Base-by-base conservation (phyloP, 2,329 filamentous ascomycete genomes). In the Dothiorella sarmentorum region DNA sequence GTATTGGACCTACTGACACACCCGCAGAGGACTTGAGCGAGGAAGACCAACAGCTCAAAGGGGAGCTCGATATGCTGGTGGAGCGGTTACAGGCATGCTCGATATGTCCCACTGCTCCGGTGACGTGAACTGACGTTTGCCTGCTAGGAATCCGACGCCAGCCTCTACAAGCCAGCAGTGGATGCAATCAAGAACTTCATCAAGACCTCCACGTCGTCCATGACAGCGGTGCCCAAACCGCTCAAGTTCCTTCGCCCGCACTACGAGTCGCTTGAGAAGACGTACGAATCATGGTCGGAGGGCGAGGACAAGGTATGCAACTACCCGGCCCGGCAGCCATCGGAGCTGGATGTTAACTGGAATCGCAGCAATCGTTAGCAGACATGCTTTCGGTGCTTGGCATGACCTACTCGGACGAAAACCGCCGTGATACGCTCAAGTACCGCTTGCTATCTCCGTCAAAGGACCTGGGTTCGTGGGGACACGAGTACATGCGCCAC, bases 121-220 rank as follows among this genome's bases (percentile, higher is more conserved):
- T 20, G 24, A 55, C 51, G 26, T 3, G 17, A 26, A 31, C 37
- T 57, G 38, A 61, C 44, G 27, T 17, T 42, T 45, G 47, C 11
- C 33, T 18, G 24, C 9, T 56, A 56, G 90, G 94, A 97, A 79
- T 82, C 88, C 65, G 89, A 97, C 77, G 82, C 83, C 65, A 86
- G 85, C 60, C 88, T 97, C 66, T 97, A 97, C 80, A 93, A 92
- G 74, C 85, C 92, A 61, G 89, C 94, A 57, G 81, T 99, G 66
- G 92, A 97, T 76, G 89, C 91, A 66, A 97, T 99, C 85, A 97
- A 97, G 81, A 91, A 87, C 69, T 95, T 91, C 72, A 99, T 99
- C 82, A 97, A 97, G 81, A 99, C 94, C 58, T 96, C 94, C 61
- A 99, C 94, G 65, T 97, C 92, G 61, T 99, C 95, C 44, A 99